These are phyloP conservation scores for Entomortierella parvispora DNA, from an alignment of 192 early-diverging fungal genomes.

Conservation along the genomic window DNA sequence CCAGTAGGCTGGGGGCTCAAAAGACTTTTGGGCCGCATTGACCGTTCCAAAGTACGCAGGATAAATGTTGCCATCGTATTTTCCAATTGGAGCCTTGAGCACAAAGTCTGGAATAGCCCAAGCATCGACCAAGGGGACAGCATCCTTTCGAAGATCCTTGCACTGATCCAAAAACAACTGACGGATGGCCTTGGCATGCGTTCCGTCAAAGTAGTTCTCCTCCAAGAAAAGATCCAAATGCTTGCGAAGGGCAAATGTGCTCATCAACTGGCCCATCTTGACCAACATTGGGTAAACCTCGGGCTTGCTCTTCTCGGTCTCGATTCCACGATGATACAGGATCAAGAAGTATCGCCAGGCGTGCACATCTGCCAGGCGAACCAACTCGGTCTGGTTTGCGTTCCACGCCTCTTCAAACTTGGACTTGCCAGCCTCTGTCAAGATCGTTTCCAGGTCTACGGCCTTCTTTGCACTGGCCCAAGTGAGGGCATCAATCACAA, in stretches of 20 bases:
- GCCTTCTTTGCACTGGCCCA: constrained; percentile 37
- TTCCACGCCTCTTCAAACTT: constrained; percentile 35
- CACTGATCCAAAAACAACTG: constrained; percentile 45
- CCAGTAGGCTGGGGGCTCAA: constrained; percentile 32
- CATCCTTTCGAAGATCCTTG: constrained; percentile 57
- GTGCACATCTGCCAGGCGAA: constrained; percentile 44
- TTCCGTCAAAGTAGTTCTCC: constrained; percentile 55
- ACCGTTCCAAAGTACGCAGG: constrained; percentile 36
- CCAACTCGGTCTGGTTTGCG: constrained; percentile 36
- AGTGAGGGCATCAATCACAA: constrained; percentile 24
- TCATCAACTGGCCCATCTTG: constrained; percentile 53
- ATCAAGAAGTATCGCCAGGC: constrained; percentile 34
- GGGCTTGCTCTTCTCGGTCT: constrained; percentile 6
- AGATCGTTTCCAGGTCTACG: background rate
- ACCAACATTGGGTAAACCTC: constrained; percentile 46
- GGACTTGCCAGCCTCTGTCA: constrained; percentile 13
- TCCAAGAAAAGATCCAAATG: constrained; percentile 54
- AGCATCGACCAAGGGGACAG: constrained; percentile 61
- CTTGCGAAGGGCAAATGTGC: constrained; percentile 43
- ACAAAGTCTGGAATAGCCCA: constrained; percentile 64
- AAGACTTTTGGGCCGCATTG: constrained; percentile 33
- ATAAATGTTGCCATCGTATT: constrained; percentile 66
- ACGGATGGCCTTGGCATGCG: constrained; percentile 53
- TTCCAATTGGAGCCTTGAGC: constrained; percentile 66
- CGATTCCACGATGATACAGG: constrained; percentile 23